A percentile compares a stretch with the other conserved stretches of the same genome.
These are phyloP conservation scores for Ascobolus immersus DNA, from an alignment of 495 filamentous ascomycete species.

Conservation along the genomic window DNA sequence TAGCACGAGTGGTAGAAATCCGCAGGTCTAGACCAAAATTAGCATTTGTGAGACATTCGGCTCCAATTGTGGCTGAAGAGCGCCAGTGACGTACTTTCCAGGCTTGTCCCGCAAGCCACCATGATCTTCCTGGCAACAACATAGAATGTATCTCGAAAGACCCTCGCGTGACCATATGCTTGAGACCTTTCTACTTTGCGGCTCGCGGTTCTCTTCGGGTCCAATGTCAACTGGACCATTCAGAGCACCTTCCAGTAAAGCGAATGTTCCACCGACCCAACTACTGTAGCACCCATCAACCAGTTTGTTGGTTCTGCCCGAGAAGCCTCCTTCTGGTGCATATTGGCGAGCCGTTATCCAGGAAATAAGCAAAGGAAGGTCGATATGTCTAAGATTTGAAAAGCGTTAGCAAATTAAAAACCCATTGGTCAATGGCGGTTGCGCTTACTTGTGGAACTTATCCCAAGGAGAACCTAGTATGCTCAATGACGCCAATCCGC, in stretches of 20 bases:
- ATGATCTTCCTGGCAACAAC: constrained; percentile 51
- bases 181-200: neutral
- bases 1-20: constrained; percentile 90
- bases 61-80: neutral
- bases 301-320: constrained; percentile 89
- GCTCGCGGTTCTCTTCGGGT: neutral
- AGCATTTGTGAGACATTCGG: constrained; percentile 1
- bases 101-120: constrained; percentile 90
- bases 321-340: constrained; percentile 72
- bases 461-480: constrained; percentile 53
- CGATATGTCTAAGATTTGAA: constrained; percentile 44
- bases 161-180: constrained; percentile 63
- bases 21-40: constrained; percentile 26
- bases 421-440: constrained; percentile 10
- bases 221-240: constrained; percentile 19
- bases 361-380: constrained; percentile 47
- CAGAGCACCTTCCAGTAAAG: constrained; percentile 60
- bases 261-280: constrained; percentile 89
- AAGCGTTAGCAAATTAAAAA: constrained; percentile 7
- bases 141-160: constrained; percentile 62
- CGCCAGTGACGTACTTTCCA: constrained; percentile 51
- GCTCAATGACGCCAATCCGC: constrained; percentile 62
- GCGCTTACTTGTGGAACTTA: constrained; percentile 41
- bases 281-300: constrained; percentile 96
- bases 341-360: constrained; percentile 82